Evolutionary conservation across 2,329 filamentous ascomycete genomes (phyloP).

Genomic region (Geosmithia morbida): DNA sequence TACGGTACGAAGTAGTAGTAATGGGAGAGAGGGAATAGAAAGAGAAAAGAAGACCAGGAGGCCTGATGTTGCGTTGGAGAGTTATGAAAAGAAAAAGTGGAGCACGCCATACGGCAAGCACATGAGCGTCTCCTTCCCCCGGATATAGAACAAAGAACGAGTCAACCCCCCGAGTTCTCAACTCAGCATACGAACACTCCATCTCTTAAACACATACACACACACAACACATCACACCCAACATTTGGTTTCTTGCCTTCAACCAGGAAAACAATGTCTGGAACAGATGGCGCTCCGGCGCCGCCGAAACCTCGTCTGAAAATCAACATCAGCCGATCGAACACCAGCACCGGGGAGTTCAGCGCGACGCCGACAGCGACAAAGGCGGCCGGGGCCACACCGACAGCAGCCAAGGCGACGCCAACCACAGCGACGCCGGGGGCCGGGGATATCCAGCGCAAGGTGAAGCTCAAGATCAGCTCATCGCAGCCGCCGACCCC

Average conservation of each 20-base stretch:
- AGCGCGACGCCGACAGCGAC: constrained; percentile 2
- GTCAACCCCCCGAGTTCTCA: neutral
- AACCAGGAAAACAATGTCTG: constrained; percentile 12
- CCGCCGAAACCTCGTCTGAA: constrained; percentile 22
- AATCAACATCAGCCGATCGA: constrained; percentile 21
- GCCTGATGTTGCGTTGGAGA: too few species aligned
- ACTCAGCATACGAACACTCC: neutral
- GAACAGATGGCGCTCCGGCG: constrained; percentile 9
- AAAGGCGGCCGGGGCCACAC: constrained; percentile 7
- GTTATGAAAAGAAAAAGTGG: too few species aligned
- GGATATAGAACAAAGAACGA: too few species aligned
- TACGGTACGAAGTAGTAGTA: too few species aligned
- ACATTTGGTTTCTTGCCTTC: neutral
- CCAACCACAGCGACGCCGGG: neutral
- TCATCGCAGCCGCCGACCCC: constrained; percentile 14
- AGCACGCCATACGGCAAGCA: neutral
- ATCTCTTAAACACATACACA: neutral
- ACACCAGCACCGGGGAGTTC: constrained; percentile 14
- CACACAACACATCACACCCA: neutral
- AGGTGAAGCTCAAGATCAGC: constrained; percentile 26
- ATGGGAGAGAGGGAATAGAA: too few species aligned
- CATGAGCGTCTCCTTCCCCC: neutral
- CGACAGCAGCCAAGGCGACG: neutral
- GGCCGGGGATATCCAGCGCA: constrained; percentile 15
- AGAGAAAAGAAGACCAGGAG: too few species aligned